phyloP scores from a whole-genome alignment of 169 alveolate species.

The Plasmodium fragile region DNA sequence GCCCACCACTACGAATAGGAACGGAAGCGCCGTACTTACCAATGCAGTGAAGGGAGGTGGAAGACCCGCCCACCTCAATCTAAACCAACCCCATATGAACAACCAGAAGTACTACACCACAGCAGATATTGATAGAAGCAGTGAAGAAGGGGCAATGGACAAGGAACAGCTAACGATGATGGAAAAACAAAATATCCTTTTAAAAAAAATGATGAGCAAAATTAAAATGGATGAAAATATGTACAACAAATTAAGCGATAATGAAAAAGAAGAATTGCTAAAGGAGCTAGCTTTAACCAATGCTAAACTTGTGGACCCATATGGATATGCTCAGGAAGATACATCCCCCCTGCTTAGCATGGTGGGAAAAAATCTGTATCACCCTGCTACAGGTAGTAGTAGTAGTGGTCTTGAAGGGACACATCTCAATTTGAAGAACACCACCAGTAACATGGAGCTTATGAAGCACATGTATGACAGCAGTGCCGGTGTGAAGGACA shows the following conservation, averaged over 20 bases:
- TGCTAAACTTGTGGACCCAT: neutral
- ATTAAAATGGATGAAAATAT: conserved; percentile 32
- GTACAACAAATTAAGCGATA: conserved; percentile 20
- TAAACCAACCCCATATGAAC: neutral
- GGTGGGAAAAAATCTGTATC: neutral
- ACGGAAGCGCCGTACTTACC: neutral
- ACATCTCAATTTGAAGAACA: neutral
- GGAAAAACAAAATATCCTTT: neutral
- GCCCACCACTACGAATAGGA: neutral
- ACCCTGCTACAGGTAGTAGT: neutral
- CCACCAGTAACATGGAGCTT: neutral
- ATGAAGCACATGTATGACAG: neutral
- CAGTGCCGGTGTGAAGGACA: neutral
- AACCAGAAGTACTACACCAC: neutral
- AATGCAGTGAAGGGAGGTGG: neutral
- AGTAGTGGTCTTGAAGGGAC: neutral
- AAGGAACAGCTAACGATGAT: neutral
- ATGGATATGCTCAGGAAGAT: neutral
- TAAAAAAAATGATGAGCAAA: conserved; percentile 15
- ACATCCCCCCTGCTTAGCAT: neutral
- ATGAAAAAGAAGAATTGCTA: conserved; percentile 20
- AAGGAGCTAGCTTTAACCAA: conserved; percentile 10
- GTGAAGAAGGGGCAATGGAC: neutral
- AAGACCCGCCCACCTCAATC: neutral
- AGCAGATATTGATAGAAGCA: neutral